Conservation (phyloP, 1,139 yeast genomes). For the Debaryomycetaceae sp. region DNA sequence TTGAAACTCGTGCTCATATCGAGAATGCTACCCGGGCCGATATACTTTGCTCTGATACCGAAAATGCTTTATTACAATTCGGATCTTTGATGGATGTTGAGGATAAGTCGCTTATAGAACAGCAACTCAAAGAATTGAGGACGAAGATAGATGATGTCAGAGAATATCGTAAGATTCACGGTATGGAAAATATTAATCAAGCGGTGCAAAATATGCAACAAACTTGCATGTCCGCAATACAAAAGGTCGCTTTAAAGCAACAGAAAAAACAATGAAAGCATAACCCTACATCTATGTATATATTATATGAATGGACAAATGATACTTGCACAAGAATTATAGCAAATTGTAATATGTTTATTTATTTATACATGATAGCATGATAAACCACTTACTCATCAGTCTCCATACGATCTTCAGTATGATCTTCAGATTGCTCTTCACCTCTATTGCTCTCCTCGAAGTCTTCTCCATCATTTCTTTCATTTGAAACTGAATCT, state of each 20-base stretch:
- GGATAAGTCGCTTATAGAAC: slow-evolving; percentile 28
- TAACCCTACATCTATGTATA: slow-evolving; percentile 1
- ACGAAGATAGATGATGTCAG: slow-evolving; percentile 47
- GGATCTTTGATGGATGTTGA: slow-evolving; percentile 37
- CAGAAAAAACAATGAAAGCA: slow-evolving; percentile 14
- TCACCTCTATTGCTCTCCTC: slow-evolving; percentile 34
- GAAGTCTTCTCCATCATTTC: slow-evolving; percentile 44
- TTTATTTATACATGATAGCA: neutral
- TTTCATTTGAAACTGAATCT: slow-evolving; percentile 55
- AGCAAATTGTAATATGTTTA: neutral
- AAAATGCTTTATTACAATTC: slow-evolving; percentile 46
- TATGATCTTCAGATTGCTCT: slow-evolving; percentile 16
- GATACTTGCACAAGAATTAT: no score
- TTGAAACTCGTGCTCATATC: slow-evolving; percentile 34
- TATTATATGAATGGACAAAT: no score
- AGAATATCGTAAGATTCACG: slow-evolving; percentile 27
- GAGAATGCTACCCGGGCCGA: slow-evolving; percentile 55
- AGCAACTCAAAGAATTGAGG: slow-evolving; percentile 35
- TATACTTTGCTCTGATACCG: slow-evolving; percentile 54
- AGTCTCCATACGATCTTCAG: slow-evolving; percentile 54
- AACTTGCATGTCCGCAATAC: slow-evolving; percentile 48
- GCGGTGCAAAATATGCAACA: slow-evolving; percentile 51
- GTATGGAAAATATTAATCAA: slow-evolving; percentile 36
- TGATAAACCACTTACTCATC: slow-evolving; percentile 28
- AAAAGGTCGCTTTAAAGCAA: slow-evolving; percentile 50